phyloP scores from a whole-genome alignment of 2,329 filamentous ascomycete genomes.

The Aspergillus tanneri region DNA sequence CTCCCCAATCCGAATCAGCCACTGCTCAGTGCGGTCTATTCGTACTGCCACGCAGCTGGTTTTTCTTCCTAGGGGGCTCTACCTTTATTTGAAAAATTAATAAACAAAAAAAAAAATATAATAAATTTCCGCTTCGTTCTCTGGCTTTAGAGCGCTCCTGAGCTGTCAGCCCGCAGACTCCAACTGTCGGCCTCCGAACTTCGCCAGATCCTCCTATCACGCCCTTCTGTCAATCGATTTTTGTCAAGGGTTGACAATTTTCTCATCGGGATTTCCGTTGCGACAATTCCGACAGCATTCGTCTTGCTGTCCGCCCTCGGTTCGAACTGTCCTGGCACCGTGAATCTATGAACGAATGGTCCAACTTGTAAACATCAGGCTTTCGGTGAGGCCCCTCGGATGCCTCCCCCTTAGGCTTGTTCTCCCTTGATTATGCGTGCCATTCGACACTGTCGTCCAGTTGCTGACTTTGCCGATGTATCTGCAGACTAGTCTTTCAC shows the following conservation, averaged over 20 bases:
- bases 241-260: conserved; percentile 5
- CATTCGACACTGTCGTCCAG: neutral
- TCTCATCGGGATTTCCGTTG: conserved; percentile 9
- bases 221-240: neutral
- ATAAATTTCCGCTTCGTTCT: too few relatives aligned
- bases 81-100: too few relatives aligned
- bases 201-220: conserved; percentile 3
- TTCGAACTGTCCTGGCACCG: neutral
- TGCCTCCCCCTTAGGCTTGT: neutral
- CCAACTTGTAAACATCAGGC: conserved; percentile 16
- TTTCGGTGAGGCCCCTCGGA: conserved; percentile 15
- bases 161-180: conserved; percentile 13
- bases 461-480: conserved; percentile 12
- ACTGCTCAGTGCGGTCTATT: conserved; percentile 30
- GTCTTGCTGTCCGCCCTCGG: conserved; percentile 7
- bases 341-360: conserved; percentile 23
- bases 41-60: conserved; percentile 34
- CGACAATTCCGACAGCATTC: conserved; percentile 13
- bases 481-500: conserved; percentile 19
- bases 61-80: too few relatives aligned
- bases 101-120: too few relatives aligned
- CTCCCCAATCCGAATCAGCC: conserved; percentile 24
- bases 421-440: neutral
- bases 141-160: neutral
- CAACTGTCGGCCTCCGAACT: conserved; percentile 8